Evolutionary conservation across 2,329 filamentous ascomycete species (phyloP).

Genomic region (Dactylonectria estremocensis): DNA sequence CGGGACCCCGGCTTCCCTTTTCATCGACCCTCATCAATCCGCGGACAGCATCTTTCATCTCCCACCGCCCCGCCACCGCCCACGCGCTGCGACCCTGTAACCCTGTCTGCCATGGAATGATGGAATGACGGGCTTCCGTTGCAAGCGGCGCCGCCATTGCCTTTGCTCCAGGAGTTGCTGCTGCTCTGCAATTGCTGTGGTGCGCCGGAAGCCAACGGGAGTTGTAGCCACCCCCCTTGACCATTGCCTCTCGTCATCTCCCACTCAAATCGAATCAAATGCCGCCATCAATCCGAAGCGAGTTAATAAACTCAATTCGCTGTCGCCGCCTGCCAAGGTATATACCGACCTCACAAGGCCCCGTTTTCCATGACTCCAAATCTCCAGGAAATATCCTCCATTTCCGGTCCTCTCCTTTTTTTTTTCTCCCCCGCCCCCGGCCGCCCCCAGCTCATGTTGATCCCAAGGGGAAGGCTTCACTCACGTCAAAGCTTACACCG

Average conservation of each 20-base stretch:
- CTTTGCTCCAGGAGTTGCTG: background rate
- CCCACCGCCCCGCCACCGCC: background rate
- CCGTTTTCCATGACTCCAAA: background rate
- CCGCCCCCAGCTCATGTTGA: background rate
- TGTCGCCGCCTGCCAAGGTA: background rate
- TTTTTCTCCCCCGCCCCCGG: no score
- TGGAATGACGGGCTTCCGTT: constrained; percentile 1
- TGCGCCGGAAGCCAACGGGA: background rate
- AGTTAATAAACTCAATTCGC: background rate
- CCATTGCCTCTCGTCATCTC: background rate
- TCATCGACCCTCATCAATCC: background rate
- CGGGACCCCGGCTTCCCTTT: background rate
- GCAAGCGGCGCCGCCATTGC: background rate
- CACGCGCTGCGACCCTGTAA: background rate
- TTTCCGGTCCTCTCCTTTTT: background rate
- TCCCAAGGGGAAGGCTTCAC: no score
- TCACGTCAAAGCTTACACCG: background rate
- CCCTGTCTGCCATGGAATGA: constrained; percentile 6
- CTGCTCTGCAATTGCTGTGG: background rate
- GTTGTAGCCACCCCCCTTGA: background rate
- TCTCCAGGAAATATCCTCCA: background rate
- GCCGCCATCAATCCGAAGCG: background rate
- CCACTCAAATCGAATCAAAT: background rate
- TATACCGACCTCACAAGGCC: background rate
- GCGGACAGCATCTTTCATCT: constrained; percentile 4